Evolutionary conservation across 148 eudicot species (phyloP), one percentile per base, ranked within the genome.

Genomic region (Rhododendron molle): DNA sequence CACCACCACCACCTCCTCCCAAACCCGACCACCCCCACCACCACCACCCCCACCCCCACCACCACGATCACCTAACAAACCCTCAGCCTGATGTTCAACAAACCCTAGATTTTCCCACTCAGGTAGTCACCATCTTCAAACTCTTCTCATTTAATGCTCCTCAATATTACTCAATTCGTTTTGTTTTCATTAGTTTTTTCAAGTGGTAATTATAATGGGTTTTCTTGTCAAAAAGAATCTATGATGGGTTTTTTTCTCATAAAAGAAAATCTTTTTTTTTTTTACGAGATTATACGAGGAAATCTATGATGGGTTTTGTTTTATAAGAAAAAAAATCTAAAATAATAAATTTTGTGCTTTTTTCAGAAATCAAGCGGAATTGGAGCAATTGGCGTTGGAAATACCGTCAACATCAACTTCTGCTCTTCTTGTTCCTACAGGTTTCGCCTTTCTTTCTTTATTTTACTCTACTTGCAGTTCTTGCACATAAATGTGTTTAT

Each of bases 91-190:
- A 80, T 34, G 79, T 85, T 79, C 90, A 78, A 23, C 90, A 87
- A 81, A 90, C 95, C 87, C 93, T 90, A 38, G 96, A 93, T 81
- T 93, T 94, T 52, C 94, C 91, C 21, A 87, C 90, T 44, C 90
- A 88, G 91, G 93, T 92, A 32, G 21, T 46, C 34, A 38, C 15
- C n/a, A 3, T 43, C 81, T 7, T 58, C 38, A 12, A 13, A 21
- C 58, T 54, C 16, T 15, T 54, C 18, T 54, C 23, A n/a, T 58
- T 18, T 13, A 49, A 49, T 12, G 2, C 14, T 58, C 65, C 20
- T 58, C 49, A 10, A 2, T 46, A 1, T 13, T 5, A 76, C 34
- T 7, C 21, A 36, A 4, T 85, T 60, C 32, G 34, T 47, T 44
- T 52, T 82, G 72, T 73, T 8, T 44, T 20, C 50, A 52, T 46